phyloP scores from a whole-genome alignment of 83 land plant species.

The Thuja plicata region DNA sequence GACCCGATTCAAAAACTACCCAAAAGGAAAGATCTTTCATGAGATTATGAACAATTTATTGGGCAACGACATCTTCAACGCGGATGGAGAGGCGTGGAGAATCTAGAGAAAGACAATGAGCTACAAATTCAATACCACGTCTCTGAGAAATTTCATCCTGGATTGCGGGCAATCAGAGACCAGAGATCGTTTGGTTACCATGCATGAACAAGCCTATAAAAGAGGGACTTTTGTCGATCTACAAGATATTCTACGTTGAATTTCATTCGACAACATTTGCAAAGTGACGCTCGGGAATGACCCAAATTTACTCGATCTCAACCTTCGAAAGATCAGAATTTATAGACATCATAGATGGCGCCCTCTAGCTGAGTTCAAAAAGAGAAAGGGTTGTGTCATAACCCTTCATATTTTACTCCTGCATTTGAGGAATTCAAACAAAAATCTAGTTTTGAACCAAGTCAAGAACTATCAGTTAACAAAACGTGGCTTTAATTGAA shows the following conservation, averaged over 20 bases:
- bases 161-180: constrained; percentile 22
- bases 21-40: constrained; percentile 38
- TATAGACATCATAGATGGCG: too few species aligned
- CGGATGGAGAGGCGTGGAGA: constrained; percentile 51
- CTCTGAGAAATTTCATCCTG: constrained; percentile 32
- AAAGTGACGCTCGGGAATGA: too few species aligned
- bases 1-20: constrained; percentile 56
- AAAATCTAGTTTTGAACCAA: too few species aligned
- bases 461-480: too few species aligned
- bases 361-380: too few species aligned
- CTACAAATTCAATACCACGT: constrained; percentile 41
- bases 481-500: too few species aligned
- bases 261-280: constrained; percentile 52
- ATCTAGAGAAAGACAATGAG: too few species aligned
- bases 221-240: constrained; percentile 21
- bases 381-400: too few species aligned
- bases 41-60: constrained; percentile 39
- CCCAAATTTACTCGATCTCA: too few species aligned
- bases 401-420: too few species aligned
- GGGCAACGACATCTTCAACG: constrained; percentile 61
- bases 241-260: constrained; percentile 47
- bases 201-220: constrained; percentile 1
- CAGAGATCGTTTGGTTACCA: constrained; percentile 21
- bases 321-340: too few species aligned
- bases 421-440: too few species aligned